Evolutionary conservation across 2,329 filamentous ascomycete genomes (phyloP).

Genomic region (Venturia carpophila): DNA sequence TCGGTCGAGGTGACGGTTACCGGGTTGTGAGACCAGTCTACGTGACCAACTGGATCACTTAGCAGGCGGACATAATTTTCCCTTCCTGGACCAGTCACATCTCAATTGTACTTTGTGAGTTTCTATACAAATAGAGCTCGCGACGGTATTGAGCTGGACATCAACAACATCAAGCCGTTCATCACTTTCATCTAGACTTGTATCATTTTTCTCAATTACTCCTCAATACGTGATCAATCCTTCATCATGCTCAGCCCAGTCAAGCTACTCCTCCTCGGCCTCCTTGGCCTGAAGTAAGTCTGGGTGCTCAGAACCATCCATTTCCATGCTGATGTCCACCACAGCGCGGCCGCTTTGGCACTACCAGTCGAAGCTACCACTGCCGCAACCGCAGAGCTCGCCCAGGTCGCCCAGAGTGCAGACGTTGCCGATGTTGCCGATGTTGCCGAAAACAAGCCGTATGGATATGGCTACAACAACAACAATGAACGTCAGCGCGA

Average conservation of each 20-base stretch:
- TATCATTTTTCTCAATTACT: neutral
- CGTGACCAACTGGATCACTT: neutral
- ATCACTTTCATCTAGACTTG: neutral
- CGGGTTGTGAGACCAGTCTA: neutral
- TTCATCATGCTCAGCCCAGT: neutral
- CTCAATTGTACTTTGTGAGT: neutral
- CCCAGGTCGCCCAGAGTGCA: neutral
- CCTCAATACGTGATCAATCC: neutral
- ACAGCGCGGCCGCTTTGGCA: neutral
- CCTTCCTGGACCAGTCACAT: neutral
- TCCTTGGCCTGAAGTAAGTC: constrained; percentile 3
- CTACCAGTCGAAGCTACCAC: neutral
- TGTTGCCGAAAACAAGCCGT: too few species aligned
- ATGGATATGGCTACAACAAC: too few species aligned
- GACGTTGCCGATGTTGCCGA: neutral
- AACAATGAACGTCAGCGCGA: too few species aligned
- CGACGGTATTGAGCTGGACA: neutral
- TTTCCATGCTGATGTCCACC: neutral
- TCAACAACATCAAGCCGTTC: neutral
- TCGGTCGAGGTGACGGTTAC: neutral
- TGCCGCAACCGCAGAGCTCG: neutral
- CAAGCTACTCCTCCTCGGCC: neutral
- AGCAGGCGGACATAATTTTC: neutral
- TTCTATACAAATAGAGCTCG: neutral
- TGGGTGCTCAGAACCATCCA: neutral